Percentiles rank a stretch among this genome's conserved stretches.
phyloP scores from a whole-genome alignment of 2,329 filamentous ascomycete species.

The Colletotrichum filicis region DNA sequence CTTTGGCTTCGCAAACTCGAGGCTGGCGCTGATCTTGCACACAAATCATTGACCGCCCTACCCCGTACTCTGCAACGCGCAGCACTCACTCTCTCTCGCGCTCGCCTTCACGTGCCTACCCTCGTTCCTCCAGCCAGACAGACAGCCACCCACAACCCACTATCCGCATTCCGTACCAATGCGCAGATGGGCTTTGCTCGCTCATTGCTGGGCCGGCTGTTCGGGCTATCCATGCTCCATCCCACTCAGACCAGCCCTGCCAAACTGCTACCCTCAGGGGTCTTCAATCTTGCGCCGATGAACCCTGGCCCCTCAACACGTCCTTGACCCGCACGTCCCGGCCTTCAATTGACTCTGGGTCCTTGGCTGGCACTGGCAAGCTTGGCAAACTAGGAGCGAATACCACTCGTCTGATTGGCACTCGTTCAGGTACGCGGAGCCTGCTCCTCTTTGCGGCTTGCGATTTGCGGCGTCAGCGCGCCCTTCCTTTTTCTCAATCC shows the following conservation, averaged over 20 bases:
- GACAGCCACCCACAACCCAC: not conserved
- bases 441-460: not conserved
- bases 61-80: not conserved
- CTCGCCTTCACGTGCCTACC: slow-evolving; percentile 29
- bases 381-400: not conserved
- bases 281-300: slow-evolving; percentile 2
- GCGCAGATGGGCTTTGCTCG: not conserved
- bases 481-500: not conserved
- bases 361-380: not conserved
- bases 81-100: not conserved
- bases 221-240: not conserved
- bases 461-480: not conserved
- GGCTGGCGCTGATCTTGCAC: slow-evolving; percentile 6
- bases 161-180: not conserved
- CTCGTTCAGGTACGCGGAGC: slow-evolving; percentile 1
- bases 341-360: not conserved
- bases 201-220: not conserved
- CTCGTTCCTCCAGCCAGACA: slow-evolving; percentile 1
- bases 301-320: slow-evolving; percentile 11
- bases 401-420: slow-evolving; percentile 16
- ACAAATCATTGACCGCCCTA: not conserved
- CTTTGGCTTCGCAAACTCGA: not conserved
- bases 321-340: slow-evolving; percentile 16
- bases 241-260: slow-evolving; percentile 24
- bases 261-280: slow-evolving; percentile 11